Evolutionary conservation across 495 filamentous ascomycete species (phyloP), one percentile per base, ranked within the genome.

Genomic region (Elasticomyces elasticus): DNA sequence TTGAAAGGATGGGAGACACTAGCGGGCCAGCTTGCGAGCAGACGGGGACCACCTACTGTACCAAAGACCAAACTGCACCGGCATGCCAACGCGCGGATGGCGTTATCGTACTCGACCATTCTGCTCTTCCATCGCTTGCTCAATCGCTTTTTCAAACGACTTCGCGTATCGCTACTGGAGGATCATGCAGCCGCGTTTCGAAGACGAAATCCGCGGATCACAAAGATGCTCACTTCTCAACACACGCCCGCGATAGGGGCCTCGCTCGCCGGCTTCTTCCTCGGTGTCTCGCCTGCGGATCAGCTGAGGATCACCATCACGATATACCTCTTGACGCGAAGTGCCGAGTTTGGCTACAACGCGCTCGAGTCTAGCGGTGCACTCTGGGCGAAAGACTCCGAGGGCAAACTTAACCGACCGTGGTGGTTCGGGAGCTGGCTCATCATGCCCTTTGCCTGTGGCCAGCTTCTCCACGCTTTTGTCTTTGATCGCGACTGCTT

Each of bases 391-490:
- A 40, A 41, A 12, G 41, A 45, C 2, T 38, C 37, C 20, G 27
- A 42, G 26, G 40, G 48, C 38, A 52, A 52, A 26, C 11, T 17
- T 1, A 20, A 15, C 1, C 72, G 71, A 63, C 75, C 89, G 6
- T 78, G 77, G 80, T 98, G 92, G 92, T 91, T 89, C 74, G 92
- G 91, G 22, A 94, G 88, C 65, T 97, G 91, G 91, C 73, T 97
- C 76, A 71, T 97, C 62, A 90, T 95, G 77, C 92, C 92, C 0
- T 64, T 94, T n/a, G 83, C 89, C 12, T 87, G 81, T 63, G 92
- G 89, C 28, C 92, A 97, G 71, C 74, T 98, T 48, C 73, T 96
- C 49, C 88, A 96, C 68, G 84, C 91, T 1, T 86, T 89, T 67
- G 79, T 96, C 26, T 97, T 96, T 72, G 90, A 97, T 65, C 78